A percentile compares a stretch with the other conserved stretches of the same genome.
phyloP scores from a whole-genome alignment of 257 asterid genomes.

The Solanum neorickii region DNA sequence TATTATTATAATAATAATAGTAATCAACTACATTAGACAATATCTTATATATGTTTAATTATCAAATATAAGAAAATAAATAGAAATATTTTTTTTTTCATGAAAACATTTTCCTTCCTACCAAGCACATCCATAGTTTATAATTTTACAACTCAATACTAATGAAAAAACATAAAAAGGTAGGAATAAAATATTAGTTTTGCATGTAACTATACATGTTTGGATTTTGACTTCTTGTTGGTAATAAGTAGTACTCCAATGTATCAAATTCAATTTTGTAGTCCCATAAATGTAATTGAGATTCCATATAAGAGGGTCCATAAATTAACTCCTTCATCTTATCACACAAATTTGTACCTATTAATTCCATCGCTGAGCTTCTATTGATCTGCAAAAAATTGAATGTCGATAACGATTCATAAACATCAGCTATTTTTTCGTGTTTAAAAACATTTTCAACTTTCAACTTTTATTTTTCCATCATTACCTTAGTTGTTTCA shows the following conservation, averaged over 20 bases:
- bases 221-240: not conserved
- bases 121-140: too few relatives aligned
- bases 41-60: too few relatives aligned
- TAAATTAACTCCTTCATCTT: conserved; percentile 19
- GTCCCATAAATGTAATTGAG: conserved; percentile 23
- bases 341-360: conserved; percentile 7
- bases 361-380: conserved; percentile 7
- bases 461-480: not conserved
- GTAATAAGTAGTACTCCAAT: not conserved
- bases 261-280: conserved; percentile 15
- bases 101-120: too few relatives aligned
- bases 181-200: not conserved
- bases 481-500: conserved; percentile 2
- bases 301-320: conserved; percentile 11
- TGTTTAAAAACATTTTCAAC: not conserved
- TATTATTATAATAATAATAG: too few relatives aligned
- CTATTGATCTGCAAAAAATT: not conserved
- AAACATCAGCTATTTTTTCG: too few relatives aligned
- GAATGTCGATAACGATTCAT: not conserved
- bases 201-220: not conserved
- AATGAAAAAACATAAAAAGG: not conserved
- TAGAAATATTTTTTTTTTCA: too few relatives aligned
- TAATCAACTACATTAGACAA: too few relatives aligned
- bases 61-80: too few relatives aligned
- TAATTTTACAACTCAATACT: not conserved